These are phyloP conservation scores for Russula compacta DNA, from an alignment of 768 basidiomycete genomes.

Conservation along the genomic window DNA sequence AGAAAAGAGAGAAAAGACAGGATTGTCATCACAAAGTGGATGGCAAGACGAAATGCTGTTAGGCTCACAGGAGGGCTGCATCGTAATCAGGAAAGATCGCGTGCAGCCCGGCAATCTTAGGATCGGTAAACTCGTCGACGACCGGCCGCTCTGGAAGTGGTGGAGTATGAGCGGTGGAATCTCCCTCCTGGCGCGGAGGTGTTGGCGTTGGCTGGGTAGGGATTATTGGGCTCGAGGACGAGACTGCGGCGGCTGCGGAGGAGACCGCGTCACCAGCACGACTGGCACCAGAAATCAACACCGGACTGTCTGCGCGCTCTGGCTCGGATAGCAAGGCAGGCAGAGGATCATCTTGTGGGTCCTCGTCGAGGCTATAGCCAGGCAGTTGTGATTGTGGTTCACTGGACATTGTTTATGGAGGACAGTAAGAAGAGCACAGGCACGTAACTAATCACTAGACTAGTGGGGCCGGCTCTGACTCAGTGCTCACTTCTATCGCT, in stretches of 20 bases:
- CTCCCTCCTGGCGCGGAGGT: neutral
- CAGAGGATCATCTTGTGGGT: neutral
- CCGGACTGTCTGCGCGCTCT: neutral
- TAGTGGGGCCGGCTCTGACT: neutral
- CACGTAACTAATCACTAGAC: neutral
- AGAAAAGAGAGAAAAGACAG: neutral
- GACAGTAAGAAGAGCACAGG: neutral
- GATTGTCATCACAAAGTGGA: neutral
- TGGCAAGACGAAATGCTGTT: neutral
- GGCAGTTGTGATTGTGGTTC: neutral
- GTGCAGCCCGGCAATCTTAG: conserved; percentile 17
- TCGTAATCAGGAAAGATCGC: conserved; percentile 21
- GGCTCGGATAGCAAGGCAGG: neutral
- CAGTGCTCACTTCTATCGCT: neutral
- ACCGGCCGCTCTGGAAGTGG: neutral
- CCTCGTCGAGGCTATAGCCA: conserved; percentile 15
- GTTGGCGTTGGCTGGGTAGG: neutral
- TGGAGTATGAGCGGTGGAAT: neutral
- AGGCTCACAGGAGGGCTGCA: conserved; percentile 14
- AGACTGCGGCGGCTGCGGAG: neutral
- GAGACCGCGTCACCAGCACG: neutral
- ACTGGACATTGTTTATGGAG: conserved; percentile 1
- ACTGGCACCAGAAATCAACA: neutral
- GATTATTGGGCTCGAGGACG: neutral
- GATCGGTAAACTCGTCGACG: conserved; percentile 18